Evolutionary conservation across 2,329 filamentous ascomycete genomes (phyloP).

Genomic region (Metarhizium guizhouense): DNA sequence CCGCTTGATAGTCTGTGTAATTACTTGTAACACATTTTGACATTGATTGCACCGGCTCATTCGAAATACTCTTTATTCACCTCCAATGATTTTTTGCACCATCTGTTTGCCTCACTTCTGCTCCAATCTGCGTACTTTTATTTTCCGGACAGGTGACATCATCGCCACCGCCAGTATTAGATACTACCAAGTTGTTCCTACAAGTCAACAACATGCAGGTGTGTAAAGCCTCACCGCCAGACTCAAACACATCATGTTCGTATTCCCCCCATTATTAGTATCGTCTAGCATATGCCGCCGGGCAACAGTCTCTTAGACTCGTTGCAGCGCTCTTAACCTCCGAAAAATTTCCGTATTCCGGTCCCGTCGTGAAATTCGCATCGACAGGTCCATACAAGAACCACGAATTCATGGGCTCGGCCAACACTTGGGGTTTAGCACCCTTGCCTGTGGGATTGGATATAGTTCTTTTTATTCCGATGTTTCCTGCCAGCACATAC

Average conservation of each 20-base stretch:
- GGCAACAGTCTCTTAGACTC: constrained; percentile 3
- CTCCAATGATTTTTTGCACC: too few species aligned
- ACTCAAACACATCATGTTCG: not conserved
- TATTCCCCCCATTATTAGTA: not conserved
- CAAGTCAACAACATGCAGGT: not conserved
- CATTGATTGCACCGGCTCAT: too few species aligned
- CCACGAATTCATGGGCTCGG: constrained; percentile 29
- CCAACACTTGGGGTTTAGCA: constrained; percentile 12
- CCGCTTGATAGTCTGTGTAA: too few species aligned
- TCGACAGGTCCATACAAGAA: constrained; percentile 30
- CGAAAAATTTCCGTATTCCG: constrained; percentile 11
- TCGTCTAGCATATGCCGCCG: not conserved
- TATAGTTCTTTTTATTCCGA: constrained; percentile 22
- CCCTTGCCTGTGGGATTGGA: constrained; percentile 3
- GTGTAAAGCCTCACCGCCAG: not conserved
- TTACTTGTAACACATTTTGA: too few species aligned
- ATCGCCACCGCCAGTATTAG: not conserved
- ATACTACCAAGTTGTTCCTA: not conserved
- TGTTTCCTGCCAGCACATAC: constrained; percentile 29
- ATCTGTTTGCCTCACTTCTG: too few species aligned
- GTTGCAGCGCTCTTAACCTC: constrained; percentile 14
- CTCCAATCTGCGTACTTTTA: too few species aligned
- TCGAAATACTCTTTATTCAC: too few species aligned
- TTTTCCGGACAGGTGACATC: not conserved
- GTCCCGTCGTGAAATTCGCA: constrained; percentile 11